Conservation (phyloP, 2,329 filamentous ascomycete species). For the Phaeosphaeriaceae sp. region DNA sequence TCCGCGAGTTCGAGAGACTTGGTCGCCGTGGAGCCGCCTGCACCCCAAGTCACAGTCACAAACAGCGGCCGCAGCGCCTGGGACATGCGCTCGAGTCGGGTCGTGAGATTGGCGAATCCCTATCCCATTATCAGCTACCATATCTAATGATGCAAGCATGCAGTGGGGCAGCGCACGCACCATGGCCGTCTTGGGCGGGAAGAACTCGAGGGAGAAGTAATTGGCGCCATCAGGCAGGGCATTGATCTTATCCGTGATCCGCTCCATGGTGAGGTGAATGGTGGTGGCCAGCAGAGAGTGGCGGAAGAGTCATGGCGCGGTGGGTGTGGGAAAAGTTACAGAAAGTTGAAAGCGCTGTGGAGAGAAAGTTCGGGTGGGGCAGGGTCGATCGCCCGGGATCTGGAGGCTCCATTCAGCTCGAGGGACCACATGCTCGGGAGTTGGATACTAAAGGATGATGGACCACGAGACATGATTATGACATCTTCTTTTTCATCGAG, state of each 20-base stretch:
- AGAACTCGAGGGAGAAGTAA: conserved; percentile 99
- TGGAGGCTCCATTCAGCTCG: conserved; percentile 13
- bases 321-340: conserved; percentile 29
- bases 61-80: conserved; percentile 90
- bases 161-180: conserved; percentile 51
- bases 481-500: too few species aligned
- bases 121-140: conserved; percentile 35
- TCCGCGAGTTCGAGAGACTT: conserved; percentile 95
- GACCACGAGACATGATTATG: not conserved
- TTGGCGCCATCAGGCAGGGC: conserved; percentile 80
- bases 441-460: not conserved
- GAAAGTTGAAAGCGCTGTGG: conserved; percentile 25
- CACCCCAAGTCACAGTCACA: conserved; percentile 97
- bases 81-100: conserved; percentile 93
- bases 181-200: conserved; percentile 96
- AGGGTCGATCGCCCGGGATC: conserved; percentile 28
- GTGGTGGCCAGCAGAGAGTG: conserved; percentile 5
- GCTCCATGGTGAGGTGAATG: conserved; percentile 51
- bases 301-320: conserved; percentile 38
- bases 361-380: conserved; percentile 33
- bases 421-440: conserved; percentile 6
- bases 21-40: conserved; percentile 87
- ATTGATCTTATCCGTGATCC: conserved; percentile 94
- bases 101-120: conserved; percentile 92
- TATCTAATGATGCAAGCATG: conserved; percentile 9